Base-by-base conservation (phyloP, 2,329 filamentous ascomycete species). In the Pestalotiopsis fici region DNA sequence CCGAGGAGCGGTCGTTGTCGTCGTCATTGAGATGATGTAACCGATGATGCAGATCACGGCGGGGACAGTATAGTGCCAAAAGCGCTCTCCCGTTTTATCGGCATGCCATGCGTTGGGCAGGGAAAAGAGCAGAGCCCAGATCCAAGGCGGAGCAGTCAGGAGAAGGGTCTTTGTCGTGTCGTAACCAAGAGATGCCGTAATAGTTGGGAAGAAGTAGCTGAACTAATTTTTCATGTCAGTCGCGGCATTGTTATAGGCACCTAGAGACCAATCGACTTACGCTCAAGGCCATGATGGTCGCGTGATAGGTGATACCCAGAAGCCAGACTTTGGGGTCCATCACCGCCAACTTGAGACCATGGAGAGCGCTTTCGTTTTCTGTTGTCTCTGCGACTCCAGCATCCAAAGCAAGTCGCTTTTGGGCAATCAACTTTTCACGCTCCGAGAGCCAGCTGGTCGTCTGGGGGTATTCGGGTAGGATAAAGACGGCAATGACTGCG, bases 301-400 rank as follows among this genome's bases (percentile, higher is more conserved):
- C 13, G 78, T 81, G 12, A 77, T 74, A 39, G 73, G 62, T 65
- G 4, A 72, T 23, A 77, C 78, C 66, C 79, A 75, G 28, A 80
- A 76, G 56, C 80, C 79, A 81, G 7, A 74, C 76, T 71, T 80
- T 80, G 37, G 72, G 71, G 55, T 81, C 79, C 7, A 65, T 68
- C 3, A 77, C 68, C 6, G 79, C 78, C 67, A 80, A 60, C 23
- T 71, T 68, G 18, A 78, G 68, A 4, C 77, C 77, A 60, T 75
- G 70, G 57, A 65, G 69, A 15, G 71, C 73, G 25, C 69, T 74
- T 23, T 76, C 71, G 68, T 78, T 73, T 31, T 73, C 67, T 23
- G 69, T 64, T 65, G 76, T 65, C 66, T 75, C 71, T 12, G 54
- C 66, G 56, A 72, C 69, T 3, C 72, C 71, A 50, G 68, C 69